A percentile compares a stretch with the other conserved stretches of the same genome.
Conservation (phyloP, 2,329 filamentous ascomycete genomes). For the Pseudovirgaria hyperparasitica region DNA sequence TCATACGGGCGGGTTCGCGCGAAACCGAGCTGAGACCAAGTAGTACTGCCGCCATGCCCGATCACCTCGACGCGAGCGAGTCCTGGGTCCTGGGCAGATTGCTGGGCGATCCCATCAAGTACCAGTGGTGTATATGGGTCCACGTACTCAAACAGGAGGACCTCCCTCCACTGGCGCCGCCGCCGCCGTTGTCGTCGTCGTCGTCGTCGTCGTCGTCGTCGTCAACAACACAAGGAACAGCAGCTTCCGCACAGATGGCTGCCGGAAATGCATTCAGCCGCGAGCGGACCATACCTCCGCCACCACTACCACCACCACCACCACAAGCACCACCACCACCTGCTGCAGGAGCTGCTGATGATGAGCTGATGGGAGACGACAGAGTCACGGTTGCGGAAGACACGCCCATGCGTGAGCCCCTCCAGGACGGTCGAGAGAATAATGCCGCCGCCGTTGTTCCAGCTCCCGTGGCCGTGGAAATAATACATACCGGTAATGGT, state of each 20-base stretch:
- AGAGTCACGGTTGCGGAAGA: too few relatives aligned
- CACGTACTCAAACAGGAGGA: slow-evolving; percentile 11
- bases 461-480: too few relatives aligned
- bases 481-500: too few relatives aligned
- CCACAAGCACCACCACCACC: too few relatives aligned
- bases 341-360: too few relatives aligned
- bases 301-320: too few relatives aligned
- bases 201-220: neutral
- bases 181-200: slow-evolving; percentile 1
- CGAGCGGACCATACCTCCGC: too few relatives aligned
- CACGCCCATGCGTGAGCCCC: slow-evolving; percentile 25
- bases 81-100: neutral
- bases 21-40: slow-evolving; percentile 10
- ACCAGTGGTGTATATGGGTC: slow-evolving; percentile 2
- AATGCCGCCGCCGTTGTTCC: slow-evolving; percentile 1
- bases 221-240: slow-evolving; percentile 13
- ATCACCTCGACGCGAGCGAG: slow-evolving; percentile 1
- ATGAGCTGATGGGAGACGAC: too few relatives aligned
- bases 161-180: slow-evolving; percentile 2
- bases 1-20: slow-evolving; percentile 18
- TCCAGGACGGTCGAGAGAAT: slow-evolving; percentile 1
- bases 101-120: neutral
- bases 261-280: too few relatives aligned
- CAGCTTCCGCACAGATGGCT: slow-evolving; percentile 2
- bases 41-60: slow-evolving; percentile 15